Evolutionary conservation across 331 rosid species (phyloP).

Genomic region (Phaseolus coccineus): DNA sequence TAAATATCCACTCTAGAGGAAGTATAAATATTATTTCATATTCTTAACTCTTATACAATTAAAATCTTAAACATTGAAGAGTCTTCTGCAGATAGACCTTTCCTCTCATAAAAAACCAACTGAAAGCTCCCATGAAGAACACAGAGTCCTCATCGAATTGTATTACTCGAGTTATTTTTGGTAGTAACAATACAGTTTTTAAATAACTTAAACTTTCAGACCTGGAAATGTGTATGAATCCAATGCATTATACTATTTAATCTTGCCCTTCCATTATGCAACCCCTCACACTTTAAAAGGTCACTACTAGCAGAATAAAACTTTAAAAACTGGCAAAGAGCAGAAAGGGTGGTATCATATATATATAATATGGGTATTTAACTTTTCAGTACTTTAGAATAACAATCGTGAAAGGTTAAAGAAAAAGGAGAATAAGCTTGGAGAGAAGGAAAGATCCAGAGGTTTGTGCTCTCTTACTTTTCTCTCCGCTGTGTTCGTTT

Average conservation of each 20-base stretch:
- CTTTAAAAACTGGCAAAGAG: slow-evolving; percentile 45
- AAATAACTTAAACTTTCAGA: too few species aligned
- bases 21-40: too few species aligned
- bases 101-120: too few species aligned
- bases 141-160: too few species aligned
- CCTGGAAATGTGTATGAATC: too few species aligned
- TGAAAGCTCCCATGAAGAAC: too few species aligned
- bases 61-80: too few species aligned
- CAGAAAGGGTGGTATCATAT: slow-evolving; percentile 38
- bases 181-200: too few species aligned
- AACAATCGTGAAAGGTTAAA: slow-evolving; percentile 36
- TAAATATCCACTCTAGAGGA: too few species aligned
- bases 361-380: slow-evolving; percentile 13
- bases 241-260: not conserved
- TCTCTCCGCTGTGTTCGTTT: slow-evolving; percentile 17
- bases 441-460: slow-evolving; percentile 47
- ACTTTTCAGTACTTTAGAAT: slow-evolving; percentile 39
- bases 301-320: slow-evolving; percentile 41
- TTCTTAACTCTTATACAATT: too few species aligned
- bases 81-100: too few species aligned
- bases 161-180: too few species aligned
- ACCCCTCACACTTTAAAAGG: slow-evolving; percentile 44
- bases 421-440: slow-evolving; percentile 40
- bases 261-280: slow-evolving; percentile 39
- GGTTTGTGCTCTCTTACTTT: slow-evolving; percentile 41